A percentile compares a stretch with the other conserved stretches of the same genome.
Evolutionary conservation across 495 filamentous ascomycete species (phyloP).

Genomic region (Geoglossum glabrum): DNA sequence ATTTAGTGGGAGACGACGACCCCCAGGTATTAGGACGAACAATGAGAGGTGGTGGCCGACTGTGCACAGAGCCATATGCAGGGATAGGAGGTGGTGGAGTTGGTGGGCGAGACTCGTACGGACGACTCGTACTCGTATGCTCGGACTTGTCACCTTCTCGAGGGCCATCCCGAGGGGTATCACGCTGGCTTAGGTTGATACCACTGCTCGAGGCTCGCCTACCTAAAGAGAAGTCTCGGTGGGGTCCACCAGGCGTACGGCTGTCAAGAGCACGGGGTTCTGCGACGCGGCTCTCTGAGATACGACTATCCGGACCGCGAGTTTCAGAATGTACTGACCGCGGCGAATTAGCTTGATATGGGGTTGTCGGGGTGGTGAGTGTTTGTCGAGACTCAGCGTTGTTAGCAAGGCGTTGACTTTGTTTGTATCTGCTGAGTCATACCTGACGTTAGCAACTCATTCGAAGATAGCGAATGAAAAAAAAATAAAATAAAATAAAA

Average conservation of each 20-base stretch:
- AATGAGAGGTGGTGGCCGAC: constrained; percentile 14
- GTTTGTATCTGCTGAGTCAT: neutral
- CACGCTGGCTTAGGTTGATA: neutral
- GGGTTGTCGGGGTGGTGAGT: neutral
- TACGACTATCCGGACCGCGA: neutral
- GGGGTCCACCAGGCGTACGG: neutral
- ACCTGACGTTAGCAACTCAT: neutral
- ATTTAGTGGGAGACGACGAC: constrained; percentile 8
- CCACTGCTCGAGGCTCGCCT: neutral
- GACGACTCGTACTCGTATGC: constrained; percentile 16
- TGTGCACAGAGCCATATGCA: constrained; percentile 46
- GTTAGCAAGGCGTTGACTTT: neutral
- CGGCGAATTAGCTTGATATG: neutral
- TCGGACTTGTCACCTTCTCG: constrained; percentile 42
- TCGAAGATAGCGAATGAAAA: neutral
- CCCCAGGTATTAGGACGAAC: constrained; percentile 13
- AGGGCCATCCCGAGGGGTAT: constrained; percentile 9
- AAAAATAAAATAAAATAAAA: neutral
- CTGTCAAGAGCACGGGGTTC: neutral
- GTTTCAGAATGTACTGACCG: neutral
- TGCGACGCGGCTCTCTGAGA: neutral
- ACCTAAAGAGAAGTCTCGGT: neutral
- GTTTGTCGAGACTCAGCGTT: neutral
- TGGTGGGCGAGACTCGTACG: constrained; percentile 22
- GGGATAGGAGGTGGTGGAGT: constrained; percentile 68